Percentiles rank a stretch among this genome's conserved stretches.
phyloP scores from a whole-genome alignment of 2,329 filamentous ascomycete genomes.

The Dothistroma septosporum region DNA sequence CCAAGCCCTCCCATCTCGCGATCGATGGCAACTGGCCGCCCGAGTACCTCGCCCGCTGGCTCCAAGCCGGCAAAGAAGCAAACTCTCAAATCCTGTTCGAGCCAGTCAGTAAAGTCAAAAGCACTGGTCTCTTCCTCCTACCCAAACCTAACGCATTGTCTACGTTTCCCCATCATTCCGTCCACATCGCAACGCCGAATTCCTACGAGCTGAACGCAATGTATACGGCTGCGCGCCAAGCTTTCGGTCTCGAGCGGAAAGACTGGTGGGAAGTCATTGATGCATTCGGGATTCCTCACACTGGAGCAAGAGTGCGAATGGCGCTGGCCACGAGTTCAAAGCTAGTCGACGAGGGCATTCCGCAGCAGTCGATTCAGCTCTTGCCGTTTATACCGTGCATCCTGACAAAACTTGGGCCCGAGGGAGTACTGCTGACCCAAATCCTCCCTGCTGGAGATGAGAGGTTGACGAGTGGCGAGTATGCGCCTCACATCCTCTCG shows the following conservation, averaged over 20 bases:
- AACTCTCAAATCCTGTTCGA: slow-evolving; percentile 70
- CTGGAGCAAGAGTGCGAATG: slow-evolving; percentile 66
- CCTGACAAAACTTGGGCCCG: slow-evolving; percentile 73
- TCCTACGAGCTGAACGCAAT: slow-evolving; percentile 75
- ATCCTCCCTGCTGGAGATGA: slow-evolving; percentile 65
- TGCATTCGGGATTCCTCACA: slow-evolving; percentile 67
- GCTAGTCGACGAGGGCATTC: slow-evolving; percentile 75
- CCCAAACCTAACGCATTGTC: slow-evolving; percentile 24
- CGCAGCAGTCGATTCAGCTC: slow-evolving; percentile 77
- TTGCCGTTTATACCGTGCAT: slow-evolving; percentile 84
- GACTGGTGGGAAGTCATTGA: slow-evolving; percentile 80
- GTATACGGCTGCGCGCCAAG: slow-evolving; percentile 63
- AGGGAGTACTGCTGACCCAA: slow-evolving; percentile 71
- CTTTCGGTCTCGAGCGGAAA: slow-evolving; percentile 63
- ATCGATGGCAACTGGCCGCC: slow-evolving; percentile 84
- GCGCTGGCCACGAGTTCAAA: slow-evolving; percentile 60
- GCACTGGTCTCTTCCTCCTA: slow-evolving; percentile 60
- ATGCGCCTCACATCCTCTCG: slow-evolving; percentile 67
- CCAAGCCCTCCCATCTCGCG: slow-evolving; percentile 70
- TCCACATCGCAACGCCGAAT: slow-evolving; percentile 80
- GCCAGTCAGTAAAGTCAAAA: slow-evolving; percentile 81
- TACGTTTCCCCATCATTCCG: slow-evolving; percentile 58
- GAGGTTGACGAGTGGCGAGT: slow-evolving; percentile 58
- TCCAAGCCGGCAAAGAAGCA: slow-evolving; percentile 56
- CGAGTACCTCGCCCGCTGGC: slow-evolving; percentile 62